phyloP scores from a whole-genome alignment of 495 filamentous ascomycete species.

The Ramalina intermedia region DNA sequence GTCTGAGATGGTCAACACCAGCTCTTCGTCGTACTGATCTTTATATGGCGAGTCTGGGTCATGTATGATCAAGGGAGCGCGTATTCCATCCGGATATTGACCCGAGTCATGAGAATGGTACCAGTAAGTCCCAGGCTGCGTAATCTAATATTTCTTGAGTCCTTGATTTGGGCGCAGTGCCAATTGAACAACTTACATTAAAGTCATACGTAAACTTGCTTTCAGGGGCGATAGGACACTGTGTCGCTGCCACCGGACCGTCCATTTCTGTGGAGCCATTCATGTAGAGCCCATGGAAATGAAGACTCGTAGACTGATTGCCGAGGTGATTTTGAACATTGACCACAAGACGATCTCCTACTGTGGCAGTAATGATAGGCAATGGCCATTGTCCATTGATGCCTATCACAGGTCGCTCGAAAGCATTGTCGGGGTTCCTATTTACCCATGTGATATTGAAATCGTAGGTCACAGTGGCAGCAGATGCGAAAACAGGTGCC shows the following conservation, averaged over 20 bases:
- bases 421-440: constrained; percentile 61
- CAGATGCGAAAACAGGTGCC: constrained; percentile 6
- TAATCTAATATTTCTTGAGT: constrained; percentile 27
- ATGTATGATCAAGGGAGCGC: constrained; percentile 57
- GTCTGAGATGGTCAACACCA: constrained; percentile 48
- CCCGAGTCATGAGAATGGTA: constrained; percentile 62
- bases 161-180: background rate
- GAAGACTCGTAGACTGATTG: constrained; percentile 56
- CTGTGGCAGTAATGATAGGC: constrained; percentile 49
- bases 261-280: constrained; percentile 53
- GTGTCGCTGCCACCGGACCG: constrained; percentile 44
- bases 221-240: constrained; percentile 49
- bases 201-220: constrained; percentile 57
- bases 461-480: constrained; percentile 51
- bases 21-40: constrained; percentile 53
- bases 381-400: constrained; percentile 75
- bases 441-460: constrained; percentile 74
- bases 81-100: constrained; percentile 70
- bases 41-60: constrained; percentile 51
- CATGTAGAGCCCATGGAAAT: constrained; percentile 64
- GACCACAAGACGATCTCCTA: constrained; percentile 61
- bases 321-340: constrained; percentile 62
- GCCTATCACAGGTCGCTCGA: constrained; percentile 55
- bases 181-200: constrained; percentile 31
- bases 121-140: constrained; percentile 75